A percentile compares a stretch with the other conserved stretches of the same genome.
phyloP scores from a whole-genome alignment of 164 flowering plant species.

The Vitis rupestris region DNA sequence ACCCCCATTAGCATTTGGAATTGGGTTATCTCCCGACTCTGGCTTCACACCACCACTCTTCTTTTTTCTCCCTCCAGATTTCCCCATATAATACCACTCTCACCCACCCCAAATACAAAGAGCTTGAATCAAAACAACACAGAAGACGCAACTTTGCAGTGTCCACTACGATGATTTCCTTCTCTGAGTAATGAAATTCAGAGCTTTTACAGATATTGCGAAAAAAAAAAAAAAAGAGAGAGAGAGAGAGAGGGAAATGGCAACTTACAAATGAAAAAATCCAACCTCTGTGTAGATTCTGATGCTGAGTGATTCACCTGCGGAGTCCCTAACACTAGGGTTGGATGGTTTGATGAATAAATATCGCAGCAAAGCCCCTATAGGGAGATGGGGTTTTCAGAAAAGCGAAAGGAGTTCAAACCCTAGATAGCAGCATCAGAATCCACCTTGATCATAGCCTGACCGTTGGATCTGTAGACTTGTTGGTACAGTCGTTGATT shows the following conservation, averaged over 20 bases:
- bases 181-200: neutral
- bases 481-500: neutral
- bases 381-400: too few species aligned
- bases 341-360: neutral
- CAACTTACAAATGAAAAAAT: conserved; percentile 14
- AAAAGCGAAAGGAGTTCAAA: too few species aligned
- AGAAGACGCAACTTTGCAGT: neutral
- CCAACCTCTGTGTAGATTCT: neutral
- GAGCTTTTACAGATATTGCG: neutral
- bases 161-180: too few species aligned
- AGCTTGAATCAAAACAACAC: neutral
- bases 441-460: too few species aligned
- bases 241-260: neutral
- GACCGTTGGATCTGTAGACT: neutral
- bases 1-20: conserved; percentile 47
- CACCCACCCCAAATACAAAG: conserved; percentile 6
- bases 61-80: conserved; percentile 78
- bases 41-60: conserved; percentile 44
- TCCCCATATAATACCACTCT: conserved; percentile 57
- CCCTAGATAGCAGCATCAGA: too few species aligned
- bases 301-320: neutral
- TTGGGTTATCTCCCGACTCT: conserved; percentile 15
- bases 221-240: neutral
- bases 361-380: too few species aligned
- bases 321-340: neutral